These are phyloP conservation scores for Pleurotus salmoneostramineus DNA, from an alignment of 768 basidiomycete genomes.

Conservation along the genomic window DNA sequence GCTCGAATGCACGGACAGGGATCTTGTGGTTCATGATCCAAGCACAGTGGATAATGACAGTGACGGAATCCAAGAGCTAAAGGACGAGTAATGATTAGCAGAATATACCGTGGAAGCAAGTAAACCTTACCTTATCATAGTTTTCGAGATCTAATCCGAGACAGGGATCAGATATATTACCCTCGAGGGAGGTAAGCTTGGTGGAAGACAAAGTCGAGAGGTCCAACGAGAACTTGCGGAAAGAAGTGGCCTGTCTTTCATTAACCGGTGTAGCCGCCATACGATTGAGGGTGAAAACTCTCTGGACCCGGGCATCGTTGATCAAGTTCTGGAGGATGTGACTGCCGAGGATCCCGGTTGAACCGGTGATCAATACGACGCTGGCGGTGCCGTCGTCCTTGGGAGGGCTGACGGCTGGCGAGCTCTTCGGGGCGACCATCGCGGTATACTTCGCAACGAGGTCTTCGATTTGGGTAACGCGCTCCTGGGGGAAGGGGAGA, in stretches of 20 bases:
- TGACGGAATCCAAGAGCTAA: constrained; percentile 13
- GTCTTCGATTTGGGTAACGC: no score
- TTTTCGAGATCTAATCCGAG: constrained; percentile 17
- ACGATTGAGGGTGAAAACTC: not conserved
- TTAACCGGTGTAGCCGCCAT: not conserved
- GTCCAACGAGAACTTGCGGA: constrained; percentile 9
- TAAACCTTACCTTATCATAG: constrained; percentile 9
- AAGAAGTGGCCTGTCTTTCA: not conserved
- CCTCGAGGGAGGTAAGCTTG: constrained; percentile 21
- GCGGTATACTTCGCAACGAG: no score
- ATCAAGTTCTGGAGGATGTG: not conserved
- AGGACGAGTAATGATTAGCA: not conserved
- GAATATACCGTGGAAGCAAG: not conserved
- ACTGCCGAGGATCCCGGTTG: not conserved
- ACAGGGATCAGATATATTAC: constrained; percentile 15
- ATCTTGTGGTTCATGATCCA: constrained; percentile 47
- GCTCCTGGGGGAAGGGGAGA: no score
- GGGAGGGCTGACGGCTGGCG: no score
- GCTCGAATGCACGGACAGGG: constrained; percentile 36
- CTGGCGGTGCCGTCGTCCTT: no score
- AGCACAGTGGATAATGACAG: constrained; percentile 33
- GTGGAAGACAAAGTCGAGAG: not conserved
- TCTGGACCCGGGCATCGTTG: not conserved
- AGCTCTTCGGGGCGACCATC: no score
- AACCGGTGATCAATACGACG: not conserved